Evolutionary conservation across 306 rosid species (phyloP).

Genomic region (Sphenostylis stenocarpa): DNA sequence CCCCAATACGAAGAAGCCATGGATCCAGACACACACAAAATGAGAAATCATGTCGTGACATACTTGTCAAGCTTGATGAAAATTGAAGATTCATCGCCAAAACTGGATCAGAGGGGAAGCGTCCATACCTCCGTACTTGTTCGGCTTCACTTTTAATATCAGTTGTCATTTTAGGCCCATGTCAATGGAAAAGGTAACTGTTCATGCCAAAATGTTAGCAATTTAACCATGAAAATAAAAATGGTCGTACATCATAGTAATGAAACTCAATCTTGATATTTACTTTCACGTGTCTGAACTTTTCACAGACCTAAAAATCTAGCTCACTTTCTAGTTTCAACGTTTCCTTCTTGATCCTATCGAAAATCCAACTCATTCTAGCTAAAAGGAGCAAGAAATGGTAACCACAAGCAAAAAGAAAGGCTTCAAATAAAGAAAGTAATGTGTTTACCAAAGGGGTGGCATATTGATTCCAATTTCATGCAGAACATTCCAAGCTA

Average conservation of each 20-base stretch:
- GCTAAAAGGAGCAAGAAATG: background rate
- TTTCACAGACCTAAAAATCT: background rate
- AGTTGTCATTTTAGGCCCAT: background rate
- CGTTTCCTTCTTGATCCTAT: background rate
- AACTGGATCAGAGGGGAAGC: background rate
- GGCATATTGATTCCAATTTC: background rate
- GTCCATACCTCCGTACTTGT: too few relatives aligned
- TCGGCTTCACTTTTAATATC: too few relatives aligned
- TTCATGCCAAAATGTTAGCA: background rate
- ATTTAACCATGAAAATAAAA: background rate
- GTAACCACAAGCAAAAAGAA: background rate
- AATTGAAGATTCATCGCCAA: background rate
- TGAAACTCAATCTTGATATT: background rate
- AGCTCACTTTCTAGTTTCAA: background rate
- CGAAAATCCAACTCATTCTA: background rate
- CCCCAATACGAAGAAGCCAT: background rate
- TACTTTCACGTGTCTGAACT: background rate
- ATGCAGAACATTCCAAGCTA: background rate
- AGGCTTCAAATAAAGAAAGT: background rate
- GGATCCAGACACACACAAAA: background rate
- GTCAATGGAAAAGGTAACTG: background rate
- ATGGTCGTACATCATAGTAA: background rate
- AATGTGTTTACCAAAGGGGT: background rate
- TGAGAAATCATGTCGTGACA: background rate
- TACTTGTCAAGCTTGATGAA: background rate